Base-by-base conservation (phyloP, 1,139 yeast genomes). In the Wickerhamiella infanticola region DNA sequence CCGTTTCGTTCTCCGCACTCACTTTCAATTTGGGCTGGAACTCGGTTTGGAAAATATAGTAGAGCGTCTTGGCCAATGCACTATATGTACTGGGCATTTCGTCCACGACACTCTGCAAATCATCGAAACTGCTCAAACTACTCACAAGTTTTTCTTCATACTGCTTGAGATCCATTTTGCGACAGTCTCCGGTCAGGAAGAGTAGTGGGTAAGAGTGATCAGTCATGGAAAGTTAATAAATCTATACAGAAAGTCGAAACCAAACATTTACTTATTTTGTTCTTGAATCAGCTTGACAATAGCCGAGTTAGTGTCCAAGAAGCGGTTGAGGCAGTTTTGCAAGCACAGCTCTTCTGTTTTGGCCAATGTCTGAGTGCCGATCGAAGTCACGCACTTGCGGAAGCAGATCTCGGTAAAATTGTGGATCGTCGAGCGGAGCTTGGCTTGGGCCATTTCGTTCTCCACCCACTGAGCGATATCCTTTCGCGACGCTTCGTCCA, bases 391-490 rank as follows among this genome's bases (percentile, higher is more conserved):
- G 63, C 97, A 88, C 66, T 83, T 82, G 63, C 81, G 82, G 70
- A 85, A 88, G 63, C 97, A 88, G 72, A 81, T 72, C 60, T 85
- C 88, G 38, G 95, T 86, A 70, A 84, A 85, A 59, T 73, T 76
- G 43, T 53, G 56, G 43, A 53, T 51, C n/a, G 52, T 63, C 75
- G 70, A 77, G 72, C 66, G 95, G 29, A 88, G 85, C 66, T 85
- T 84, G 47, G 94, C 79, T 66, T 83, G 84, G 52, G 94, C 76
- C 60, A 82, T 81, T 65, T 88, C 95, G 9, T 80, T 67, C 59
- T 85, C 94, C 45, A 86, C 69, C 67, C 84, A 86, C 51, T 73
- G 70, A 61, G 79, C 70, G 47, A 86, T 77, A 54, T 85, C 94
- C 57, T 77, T 74, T 62, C 83, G 77, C 43, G 90, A 75, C 13